Conservation (phyloP, 352 stramenopile genomes). For the Pythium brassicae region DNA sequence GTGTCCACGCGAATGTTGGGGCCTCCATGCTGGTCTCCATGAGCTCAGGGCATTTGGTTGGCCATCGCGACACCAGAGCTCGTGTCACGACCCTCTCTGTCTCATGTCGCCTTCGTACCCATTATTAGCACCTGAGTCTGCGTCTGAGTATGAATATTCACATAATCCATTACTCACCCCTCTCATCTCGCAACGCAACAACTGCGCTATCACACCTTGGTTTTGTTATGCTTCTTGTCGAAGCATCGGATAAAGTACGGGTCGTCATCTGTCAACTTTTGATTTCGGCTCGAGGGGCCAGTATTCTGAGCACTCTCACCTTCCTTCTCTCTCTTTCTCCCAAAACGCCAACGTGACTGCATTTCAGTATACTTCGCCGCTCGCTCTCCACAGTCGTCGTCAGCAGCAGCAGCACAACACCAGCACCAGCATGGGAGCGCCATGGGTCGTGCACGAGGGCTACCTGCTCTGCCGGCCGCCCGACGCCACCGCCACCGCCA, state of each 20-base stretch:
- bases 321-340: not conserved
- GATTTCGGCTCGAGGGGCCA: not conserved
- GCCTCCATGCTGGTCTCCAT: too few species aligned
- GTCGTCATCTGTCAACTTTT: not conserved
- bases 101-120: too few species aligned
- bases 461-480: constrained; percentile 43
- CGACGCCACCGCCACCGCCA: not conserved
- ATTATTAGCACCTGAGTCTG: too few species aligned
- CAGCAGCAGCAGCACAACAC: not conserved
- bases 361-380: constrained; percentile 1
- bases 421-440: constrained; percentile 27
- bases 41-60: too few species aligned
- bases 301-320: not conserved
- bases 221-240: not conserved
- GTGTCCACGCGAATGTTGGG: too few species aligned
- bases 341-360: not conserved
- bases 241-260: too few species aligned
- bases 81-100: too few species aligned
- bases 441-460: constrained; percentile 59
- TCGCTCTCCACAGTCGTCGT: not conserved
- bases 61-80: too few species aligned
- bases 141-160: too few species aligned
- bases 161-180: too few species aligned
- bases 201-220: too few species aligned
- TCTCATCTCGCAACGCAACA: too few species aligned